Conservation (phyloP, 345 rosid genomes). For the Punica granatum region DNA sequence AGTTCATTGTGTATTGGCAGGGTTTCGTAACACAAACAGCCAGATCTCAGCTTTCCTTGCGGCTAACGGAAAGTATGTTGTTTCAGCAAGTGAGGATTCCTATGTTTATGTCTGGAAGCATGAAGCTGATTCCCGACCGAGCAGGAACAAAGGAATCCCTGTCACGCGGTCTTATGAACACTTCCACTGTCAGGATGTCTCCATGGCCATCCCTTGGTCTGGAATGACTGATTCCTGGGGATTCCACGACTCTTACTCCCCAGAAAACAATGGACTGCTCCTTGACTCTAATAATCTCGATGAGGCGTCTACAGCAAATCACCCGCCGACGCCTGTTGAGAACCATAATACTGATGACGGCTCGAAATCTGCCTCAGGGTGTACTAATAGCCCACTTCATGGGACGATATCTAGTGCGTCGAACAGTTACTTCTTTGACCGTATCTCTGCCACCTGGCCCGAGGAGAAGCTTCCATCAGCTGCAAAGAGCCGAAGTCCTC, state of each 20-base stretch:
- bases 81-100: slow-evolving; percentile 97
- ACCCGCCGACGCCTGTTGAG: slow-evolving; percentile 74
- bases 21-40: slow-evolving; percentile 87
- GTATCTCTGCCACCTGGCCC: slow-evolving; percentile 90
- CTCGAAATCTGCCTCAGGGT: slow-evolving; percentile 29
- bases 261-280: slow-evolving; percentile 29
- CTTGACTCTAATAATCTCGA: slow-evolving; percentile 33
- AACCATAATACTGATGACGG: slow-evolving; percentile 28
- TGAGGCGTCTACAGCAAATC: slow-evolving; percentile 54
- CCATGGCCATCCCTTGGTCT: slow-evolving; percentile 87
- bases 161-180: slow-evolving; percentile 69
- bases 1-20: slow-evolving; percentile 31
- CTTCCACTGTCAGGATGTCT: slow-evolving; percentile 87
- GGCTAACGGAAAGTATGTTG: slow-evolving; percentile 72
- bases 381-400: slow-evolving; percentile 46
- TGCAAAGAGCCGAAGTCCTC: slow-evolving; percentile 44
- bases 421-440: slow-evolving; percentile 75
- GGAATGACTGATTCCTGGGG: slow-evolving; percentile 57
- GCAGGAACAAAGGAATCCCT: slow-evolving; percentile 58
- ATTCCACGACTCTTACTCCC: slow-evolving; percentile 23
- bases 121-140: slow-evolving; percentile 68
- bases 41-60: slow-evolving; percentile 80
- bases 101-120: slow-evolving; percentile 88
- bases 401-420: slow-evolving; percentile 80
- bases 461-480: slow-evolving; percentile 62